These are phyloP conservation scores for Pseudogymnoascus sp. DNA, from an alignment of 2,329 filamentous ascomycete genomes.

Conservation along the genomic window DNA sequence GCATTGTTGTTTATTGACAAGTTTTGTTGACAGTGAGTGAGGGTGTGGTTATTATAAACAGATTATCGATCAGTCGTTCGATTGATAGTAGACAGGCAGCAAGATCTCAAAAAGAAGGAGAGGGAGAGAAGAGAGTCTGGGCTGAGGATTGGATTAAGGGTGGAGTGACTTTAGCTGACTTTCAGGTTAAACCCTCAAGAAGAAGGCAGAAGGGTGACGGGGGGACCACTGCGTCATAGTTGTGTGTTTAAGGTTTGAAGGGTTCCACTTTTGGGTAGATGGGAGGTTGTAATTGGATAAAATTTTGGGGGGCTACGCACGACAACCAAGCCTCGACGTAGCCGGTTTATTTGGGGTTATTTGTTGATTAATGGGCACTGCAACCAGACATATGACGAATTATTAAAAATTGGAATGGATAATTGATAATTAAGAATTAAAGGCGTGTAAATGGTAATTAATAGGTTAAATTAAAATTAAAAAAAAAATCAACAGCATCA, in stretches of 20 bases:
- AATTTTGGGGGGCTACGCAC: not conserved
- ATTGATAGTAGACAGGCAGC: slow-evolving; percentile 1
- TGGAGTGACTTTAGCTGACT: slow-evolving; percentile 8
- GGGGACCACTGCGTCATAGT: slow-evolving; percentile 11
- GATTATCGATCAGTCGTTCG: not conserved
- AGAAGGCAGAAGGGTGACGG: not conserved
- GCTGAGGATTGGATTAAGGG: not conserved
- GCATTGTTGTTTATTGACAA: slow-evolving; percentile 56
- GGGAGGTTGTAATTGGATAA: not conserved
- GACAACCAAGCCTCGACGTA: slow-evolving; percentile 7
- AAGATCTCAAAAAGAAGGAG: slow-evolving; percentile 5
- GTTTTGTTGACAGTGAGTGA: not conserved
- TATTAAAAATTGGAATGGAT: not conserved
- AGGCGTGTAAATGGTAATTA: not conserved
- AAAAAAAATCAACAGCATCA: not conserved
- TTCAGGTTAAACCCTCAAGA: slow-evolving; percentile 1
- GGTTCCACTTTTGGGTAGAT: not conserved
- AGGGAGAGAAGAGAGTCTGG: not conserved
- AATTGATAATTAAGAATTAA: not conserved
- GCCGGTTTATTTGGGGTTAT: not conserved
- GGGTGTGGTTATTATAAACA: not conserved
- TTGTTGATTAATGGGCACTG: not conserved
- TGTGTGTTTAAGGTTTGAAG: slow-evolving; percentile 11
- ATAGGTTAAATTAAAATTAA: not conserved
- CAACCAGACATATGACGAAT: not conserved